phyloP scores from a whole-genome alignment of 768 basidiomycete species.

The Exsudoporus frostii region DNA sequence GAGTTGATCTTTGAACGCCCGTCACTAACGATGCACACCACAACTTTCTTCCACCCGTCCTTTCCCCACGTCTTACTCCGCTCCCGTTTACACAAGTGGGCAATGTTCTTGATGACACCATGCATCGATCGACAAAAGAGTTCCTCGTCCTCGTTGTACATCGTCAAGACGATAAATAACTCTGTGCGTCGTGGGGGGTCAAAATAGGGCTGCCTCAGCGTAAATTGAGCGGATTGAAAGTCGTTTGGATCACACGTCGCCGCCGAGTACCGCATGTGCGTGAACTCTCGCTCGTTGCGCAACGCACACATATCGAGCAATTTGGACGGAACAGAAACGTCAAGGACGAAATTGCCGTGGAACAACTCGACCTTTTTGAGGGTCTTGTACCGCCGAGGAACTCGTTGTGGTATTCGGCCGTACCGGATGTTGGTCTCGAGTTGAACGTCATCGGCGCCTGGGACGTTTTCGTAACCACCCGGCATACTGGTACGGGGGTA shows the following conservation, averaged over 20 bases:
- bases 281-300: constrained; percentile 84
- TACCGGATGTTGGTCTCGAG: constrained; percentile 71
- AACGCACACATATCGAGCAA: constrained; percentile 78
- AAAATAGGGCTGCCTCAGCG: constrained; percentile 86
- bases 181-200: constrained; percentile 90
- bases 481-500: constrained; percentile 38
- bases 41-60: constrained; percentile 98
- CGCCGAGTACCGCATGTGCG: constrained; percentile 94
- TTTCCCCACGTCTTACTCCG: constrained; percentile 94
- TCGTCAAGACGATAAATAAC: constrained; percentile 95
- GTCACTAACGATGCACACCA: constrained; percentile 88
- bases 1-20: constrained; percentile 84
- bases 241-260: constrained; percentile 96
- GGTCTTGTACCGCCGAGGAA: constrained; percentile 88
- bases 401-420: constrained; percentile 86
- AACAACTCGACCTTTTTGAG: constrained; percentile 91
- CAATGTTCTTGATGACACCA: constrained; percentile 92
- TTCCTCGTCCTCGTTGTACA: constrained; percentile 94
- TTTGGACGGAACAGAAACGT: constrained; percentile 88
- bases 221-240: constrained; percentile 79
- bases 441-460: constrained; percentile 30
- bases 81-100: constrained; percentile 81
- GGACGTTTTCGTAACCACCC: constrained; percentile 40
- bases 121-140: constrained; percentile 93
- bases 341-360: constrained; percentile 91